A percentile compares a stretch with the other conserved stretches of the same genome.
These are phyloP conservation scores for Pseudoneurospora amorphoporcata DNA, from an alignment of 495 filamentous ascomycete genomes.

Conservation along the genomic window DNA sequence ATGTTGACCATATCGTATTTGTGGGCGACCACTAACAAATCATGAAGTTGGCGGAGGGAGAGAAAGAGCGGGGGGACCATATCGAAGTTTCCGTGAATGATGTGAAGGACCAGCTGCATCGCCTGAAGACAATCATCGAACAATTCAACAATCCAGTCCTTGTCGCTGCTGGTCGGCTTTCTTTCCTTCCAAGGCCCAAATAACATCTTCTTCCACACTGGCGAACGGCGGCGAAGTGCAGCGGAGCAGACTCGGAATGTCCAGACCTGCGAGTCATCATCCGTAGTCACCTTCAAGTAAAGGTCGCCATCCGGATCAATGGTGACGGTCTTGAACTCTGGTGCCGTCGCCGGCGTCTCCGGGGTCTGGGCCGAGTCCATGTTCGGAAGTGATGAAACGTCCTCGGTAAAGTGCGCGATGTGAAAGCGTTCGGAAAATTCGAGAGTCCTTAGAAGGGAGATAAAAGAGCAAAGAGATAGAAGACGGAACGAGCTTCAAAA, in stretches of 20 bases:
- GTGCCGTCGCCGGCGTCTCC: neutral
- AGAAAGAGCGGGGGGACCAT: constrained; percentile 2
- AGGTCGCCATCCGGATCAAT: constrained; percentile 6
- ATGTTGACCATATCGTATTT: constrained; percentile 19
- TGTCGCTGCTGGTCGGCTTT: constrained; percentile 7
- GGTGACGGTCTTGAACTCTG: neutral
- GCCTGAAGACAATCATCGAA: constrained; percentile 12
- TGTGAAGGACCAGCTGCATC: constrained; percentile 9
- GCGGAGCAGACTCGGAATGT: constrained; percentile 17
- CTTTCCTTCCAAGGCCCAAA: constrained; percentile 18
- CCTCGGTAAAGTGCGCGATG: neutral
- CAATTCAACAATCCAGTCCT: constrained; percentile 16
- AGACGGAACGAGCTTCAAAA: neutral
- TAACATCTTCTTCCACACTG: constrained; percentile 20
- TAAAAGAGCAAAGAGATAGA: neutral
- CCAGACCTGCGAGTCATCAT: neutral
- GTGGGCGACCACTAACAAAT: constrained; percentile 16
- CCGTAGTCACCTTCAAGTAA: neutral
- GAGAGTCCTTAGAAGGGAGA: neutral
- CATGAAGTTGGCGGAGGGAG: constrained; percentile 8
- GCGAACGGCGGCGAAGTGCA: constrained; percentile 12
- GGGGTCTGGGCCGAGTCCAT: neutral
- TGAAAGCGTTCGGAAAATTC: neutral
- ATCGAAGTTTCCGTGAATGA: constrained; percentile 17
- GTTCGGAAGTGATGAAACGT: neutral